Conservation (phyloP, 441 rosid species). For the Theobroma grandiflorum region DNA sequence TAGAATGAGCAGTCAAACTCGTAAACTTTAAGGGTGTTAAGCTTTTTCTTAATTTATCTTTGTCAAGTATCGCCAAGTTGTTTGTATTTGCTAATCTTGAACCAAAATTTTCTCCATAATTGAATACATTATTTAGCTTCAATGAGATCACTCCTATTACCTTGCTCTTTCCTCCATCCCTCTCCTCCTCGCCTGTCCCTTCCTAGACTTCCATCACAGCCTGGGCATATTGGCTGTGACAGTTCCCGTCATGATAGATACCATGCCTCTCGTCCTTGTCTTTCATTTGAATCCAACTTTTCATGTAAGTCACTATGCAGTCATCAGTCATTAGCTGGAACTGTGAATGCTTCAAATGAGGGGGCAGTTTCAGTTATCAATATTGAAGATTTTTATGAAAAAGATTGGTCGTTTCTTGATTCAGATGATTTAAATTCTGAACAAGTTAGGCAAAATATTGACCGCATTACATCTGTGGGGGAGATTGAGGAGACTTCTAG, state of each 20-base stretch:
- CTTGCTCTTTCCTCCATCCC: constrained; percentile 43
- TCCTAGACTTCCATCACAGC: constrained; percentile 33
- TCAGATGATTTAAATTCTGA: constrained; percentile 50
- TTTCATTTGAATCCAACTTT: constrained; percentile 22
- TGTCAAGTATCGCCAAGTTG: neutral
- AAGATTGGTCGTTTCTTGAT: constrained; percentile 96
- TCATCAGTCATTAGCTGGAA: constrained; percentile 29
- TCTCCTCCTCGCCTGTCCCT: constrained; percentile 33
- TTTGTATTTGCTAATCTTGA: constrained; percentile 15
- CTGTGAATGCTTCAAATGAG: constrained; percentile 57
- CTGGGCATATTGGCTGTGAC: constrained; percentile 27
- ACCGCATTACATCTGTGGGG: constrained; percentile 70
- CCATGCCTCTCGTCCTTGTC: constrained; percentile 26
- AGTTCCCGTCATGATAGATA: constrained; percentile 21
- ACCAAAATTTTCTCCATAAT: constrained; percentile 14
- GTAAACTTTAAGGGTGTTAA: neutral
- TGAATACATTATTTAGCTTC: constrained; percentile 21
- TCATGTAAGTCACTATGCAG: constrained; percentile 30
- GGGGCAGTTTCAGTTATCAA: constrained; percentile 52
- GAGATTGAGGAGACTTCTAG: constrained; percentile 61
- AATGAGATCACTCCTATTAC: constrained; percentile 49
- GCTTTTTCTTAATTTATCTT: constrained; percentile 14
- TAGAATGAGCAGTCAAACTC: neutral
- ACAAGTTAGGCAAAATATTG: constrained; percentile 49
- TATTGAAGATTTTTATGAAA: constrained; percentile 70